These are phyloP conservation scores for Mucor ambiguus DNA, from an alignment of 371 early-diverging fungal species.

Conservation along the genomic window DNA sequence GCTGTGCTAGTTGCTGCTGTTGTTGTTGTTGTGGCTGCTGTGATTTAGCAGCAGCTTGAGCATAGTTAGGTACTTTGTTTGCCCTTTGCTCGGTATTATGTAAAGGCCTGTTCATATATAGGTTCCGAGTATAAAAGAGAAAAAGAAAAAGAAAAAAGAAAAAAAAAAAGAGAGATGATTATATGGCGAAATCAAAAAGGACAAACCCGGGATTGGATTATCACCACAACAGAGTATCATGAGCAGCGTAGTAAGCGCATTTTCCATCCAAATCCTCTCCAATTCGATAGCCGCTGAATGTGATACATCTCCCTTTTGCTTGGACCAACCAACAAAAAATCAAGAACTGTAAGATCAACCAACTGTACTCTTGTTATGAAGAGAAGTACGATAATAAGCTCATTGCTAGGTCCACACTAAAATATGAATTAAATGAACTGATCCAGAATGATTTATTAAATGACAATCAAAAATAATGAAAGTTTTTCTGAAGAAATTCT, in stretches of 20 bases:
- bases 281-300: background rate
- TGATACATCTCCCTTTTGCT: background rate
- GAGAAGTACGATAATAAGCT: too few relatives aligned
- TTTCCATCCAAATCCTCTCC: background rate
- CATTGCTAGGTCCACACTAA: too few relatives aligned
- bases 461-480: too few relatives aligned
- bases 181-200: background rate
- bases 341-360: too few relatives aligned
- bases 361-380: too few relatives aligned
- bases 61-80: constrained; percentile 3
- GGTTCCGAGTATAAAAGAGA: background rate
- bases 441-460: too few relatives aligned
- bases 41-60: constrained; percentile 7
- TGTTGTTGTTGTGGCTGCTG: background rate
- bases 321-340: background rate
- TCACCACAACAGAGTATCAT: background rate
- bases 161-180: background rate
- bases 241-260: background rate
- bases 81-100: constrained; percentile 8
- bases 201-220: constrained; percentile 1
- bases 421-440: too few relatives aligned
- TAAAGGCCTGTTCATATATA: constrained; percentile 7
- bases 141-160: background rate
- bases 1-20: constrained; percentile 5
- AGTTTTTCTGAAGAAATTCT: too few relatives aligned